Evolutionary conservation across 208 protist species (phyloP).

Genomic region (Zelonia costaricensis): DNA sequence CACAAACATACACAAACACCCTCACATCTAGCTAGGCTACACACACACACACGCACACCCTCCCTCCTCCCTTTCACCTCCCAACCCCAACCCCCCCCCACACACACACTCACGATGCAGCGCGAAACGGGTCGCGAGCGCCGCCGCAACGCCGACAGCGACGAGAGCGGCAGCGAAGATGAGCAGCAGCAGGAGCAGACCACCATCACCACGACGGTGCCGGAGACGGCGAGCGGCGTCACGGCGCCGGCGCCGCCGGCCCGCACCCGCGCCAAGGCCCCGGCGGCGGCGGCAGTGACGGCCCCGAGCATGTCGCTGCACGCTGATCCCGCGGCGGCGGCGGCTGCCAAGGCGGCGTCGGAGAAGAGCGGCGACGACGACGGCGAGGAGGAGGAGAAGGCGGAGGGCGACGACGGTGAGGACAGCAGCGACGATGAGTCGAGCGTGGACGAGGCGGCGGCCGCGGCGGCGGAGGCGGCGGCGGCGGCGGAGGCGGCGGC

Average conservation of each 20-base stretch:
- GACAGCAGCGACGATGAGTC: conserved; percentile 3
- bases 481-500: not conserved
- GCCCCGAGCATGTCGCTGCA: conserved; percentile 9
- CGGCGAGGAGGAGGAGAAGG: not conserved
- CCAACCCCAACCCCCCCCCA: too few species aligned
- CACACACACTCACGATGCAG: not conserved
- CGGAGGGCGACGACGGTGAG: not conserved
- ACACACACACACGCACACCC: not conserved
- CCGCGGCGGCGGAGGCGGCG: not conserved
- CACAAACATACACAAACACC: not conserved
- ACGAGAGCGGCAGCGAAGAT: conserved; percentile 28
- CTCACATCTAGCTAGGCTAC: not conserved
- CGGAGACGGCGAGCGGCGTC: not conserved
- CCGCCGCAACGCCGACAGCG: conserved; percentile 26
- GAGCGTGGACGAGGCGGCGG: not conserved
- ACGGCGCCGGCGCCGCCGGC: conserved; percentile 1
- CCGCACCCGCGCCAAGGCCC: not conserved
- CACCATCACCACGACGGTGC: not conserved
- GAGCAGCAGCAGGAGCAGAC: conserved; percentile 15
- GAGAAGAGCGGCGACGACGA: not conserved
- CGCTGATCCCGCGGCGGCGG: conserved; percentile 15
- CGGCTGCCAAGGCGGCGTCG: not conserved
- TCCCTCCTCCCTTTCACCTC: not conserved
- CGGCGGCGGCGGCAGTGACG: conserved; percentile 6
- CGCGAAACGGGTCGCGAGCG: conserved; percentile 26